A percentile compares a stretch with the other conserved stretches of the same genome.
phyloP scores from a whole-genome alignment of 2,329 filamentous ascomycete genomes.

The Dothideomycetidae sp. region DNA sequence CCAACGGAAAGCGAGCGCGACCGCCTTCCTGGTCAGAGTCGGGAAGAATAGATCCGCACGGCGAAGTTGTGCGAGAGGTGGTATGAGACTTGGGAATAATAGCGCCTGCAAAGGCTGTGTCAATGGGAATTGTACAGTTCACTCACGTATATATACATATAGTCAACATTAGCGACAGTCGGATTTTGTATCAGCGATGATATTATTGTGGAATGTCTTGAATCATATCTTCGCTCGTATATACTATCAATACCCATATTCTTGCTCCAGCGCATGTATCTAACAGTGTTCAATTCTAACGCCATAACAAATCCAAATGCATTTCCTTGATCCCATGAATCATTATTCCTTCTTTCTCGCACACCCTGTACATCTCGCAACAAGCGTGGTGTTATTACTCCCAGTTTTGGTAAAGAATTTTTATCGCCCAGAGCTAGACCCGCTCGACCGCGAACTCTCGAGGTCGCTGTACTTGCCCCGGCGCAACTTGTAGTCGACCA shows the following conservation, averaged over 20 bases:
- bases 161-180: too few species aligned
- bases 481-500: too few species aligned
- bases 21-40: conserved; percentile 3
- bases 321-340: too few species aligned
- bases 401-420: neutral
- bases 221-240: too few species aligned
- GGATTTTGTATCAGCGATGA: too few species aligned
- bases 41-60: too few species aligned
- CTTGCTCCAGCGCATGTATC: neutral
- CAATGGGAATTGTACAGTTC: neutral
- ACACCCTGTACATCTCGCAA: neutral
- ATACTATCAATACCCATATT: neutral
- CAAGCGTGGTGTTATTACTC: neutral
- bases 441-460: conserved; percentile 1
- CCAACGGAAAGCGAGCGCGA: conserved; percentile 11
- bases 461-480: conserved; percentile 17
- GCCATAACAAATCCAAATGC: neutral
- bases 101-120: too few species aligned
- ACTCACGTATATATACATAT: neutral
- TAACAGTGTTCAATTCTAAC: conserved; percentile 1
- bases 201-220: too few species aligned
- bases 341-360: neutral
- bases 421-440: neutral
- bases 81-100: too few species aligned
- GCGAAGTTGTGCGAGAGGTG: too few species aligned